These are phyloP conservation scores for Cryphonectria carpinicola DNA, from an alignment of 2,329 filamentous ascomycete genomes.

Conservation along the genomic window DNA sequence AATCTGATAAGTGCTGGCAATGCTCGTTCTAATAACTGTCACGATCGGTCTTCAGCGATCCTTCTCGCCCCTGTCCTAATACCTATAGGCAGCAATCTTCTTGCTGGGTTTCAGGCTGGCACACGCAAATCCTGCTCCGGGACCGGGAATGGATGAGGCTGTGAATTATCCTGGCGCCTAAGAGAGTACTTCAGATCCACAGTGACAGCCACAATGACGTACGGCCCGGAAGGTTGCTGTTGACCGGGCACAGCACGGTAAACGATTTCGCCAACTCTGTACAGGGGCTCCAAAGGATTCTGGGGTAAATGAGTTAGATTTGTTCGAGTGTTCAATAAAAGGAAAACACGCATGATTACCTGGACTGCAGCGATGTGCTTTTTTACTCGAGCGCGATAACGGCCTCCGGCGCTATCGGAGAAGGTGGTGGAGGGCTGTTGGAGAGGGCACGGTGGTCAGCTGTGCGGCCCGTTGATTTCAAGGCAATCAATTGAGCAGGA, in stretches of 20 bases:
- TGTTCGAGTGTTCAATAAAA: too few relatives aligned
- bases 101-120: neutral
- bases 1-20: neutral
- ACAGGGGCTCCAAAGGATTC: neutral
- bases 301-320: neutral
- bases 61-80: neutral
- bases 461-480: neutral
- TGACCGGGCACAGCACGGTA: neutral
- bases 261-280: neutral
- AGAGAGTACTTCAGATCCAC: neutral
- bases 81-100: neutral
- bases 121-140: neutral
- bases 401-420: neutral
- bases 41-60: neutral
- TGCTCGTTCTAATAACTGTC: neutral
- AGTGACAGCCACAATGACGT: conserved; percentile 4
- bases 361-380: neutral
- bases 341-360: neutral
- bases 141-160: neutral
- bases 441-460: neutral
- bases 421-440: neutral
- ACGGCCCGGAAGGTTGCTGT: neutral
- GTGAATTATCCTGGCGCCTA: conserved; percentile 2
- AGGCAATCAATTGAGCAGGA: neutral
- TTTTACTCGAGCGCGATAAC: neutral